phyloP scores from a whole-genome alignment of 176 grass and related monocot species.

The Chrysopogon serrulatus region DNA sequence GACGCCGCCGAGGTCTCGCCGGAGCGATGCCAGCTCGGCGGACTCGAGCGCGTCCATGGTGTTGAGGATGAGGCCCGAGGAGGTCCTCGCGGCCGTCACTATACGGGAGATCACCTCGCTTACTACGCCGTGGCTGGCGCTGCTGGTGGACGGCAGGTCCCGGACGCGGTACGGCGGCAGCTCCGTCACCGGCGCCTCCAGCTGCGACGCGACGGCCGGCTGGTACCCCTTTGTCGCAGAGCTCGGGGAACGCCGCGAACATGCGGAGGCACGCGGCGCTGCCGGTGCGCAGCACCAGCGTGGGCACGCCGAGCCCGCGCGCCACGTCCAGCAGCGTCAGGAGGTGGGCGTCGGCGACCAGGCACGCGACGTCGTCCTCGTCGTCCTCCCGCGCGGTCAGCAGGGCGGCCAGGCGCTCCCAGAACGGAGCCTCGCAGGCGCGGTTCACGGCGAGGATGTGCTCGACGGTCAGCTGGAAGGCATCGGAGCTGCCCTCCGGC shows the following conservation, averaged over 20 bases:
- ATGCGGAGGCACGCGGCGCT: neutral
- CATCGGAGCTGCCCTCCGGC: neutral
- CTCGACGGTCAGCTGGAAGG: neutral
- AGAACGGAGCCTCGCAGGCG: neutral
- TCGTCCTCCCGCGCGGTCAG: neutral
- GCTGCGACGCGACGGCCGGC: neutral
- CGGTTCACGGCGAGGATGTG: neutral
- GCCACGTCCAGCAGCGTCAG: neutral
- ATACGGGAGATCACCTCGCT: neutral
- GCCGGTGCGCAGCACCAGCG: constrained; percentile 17
- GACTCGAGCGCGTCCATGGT: constrained; percentile 12
- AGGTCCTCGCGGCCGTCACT: neutral
- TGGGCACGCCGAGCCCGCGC: neutral
- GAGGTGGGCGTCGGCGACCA: constrained; percentile 4
- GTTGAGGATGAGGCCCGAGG: constrained; percentile 22
- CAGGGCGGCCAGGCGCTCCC: neutral
- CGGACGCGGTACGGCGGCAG: constrained; percentile 27
- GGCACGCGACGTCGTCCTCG: constrained; percentile 2
- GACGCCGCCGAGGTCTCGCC: neutral
- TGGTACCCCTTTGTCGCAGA: neutral
- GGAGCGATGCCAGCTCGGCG: neutral
- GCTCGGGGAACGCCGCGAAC: neutral
- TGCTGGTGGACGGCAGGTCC: neutral
- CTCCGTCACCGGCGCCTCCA: constrained; percentile 14
- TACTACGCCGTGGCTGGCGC: neutral